Percentiles rank a stretch among this genome's conserved stretches.
phyloP scores from a whole-genome alignment of 2,329 filamentous ascomycete genomes.

The Diaporthe sp. region DNA sequence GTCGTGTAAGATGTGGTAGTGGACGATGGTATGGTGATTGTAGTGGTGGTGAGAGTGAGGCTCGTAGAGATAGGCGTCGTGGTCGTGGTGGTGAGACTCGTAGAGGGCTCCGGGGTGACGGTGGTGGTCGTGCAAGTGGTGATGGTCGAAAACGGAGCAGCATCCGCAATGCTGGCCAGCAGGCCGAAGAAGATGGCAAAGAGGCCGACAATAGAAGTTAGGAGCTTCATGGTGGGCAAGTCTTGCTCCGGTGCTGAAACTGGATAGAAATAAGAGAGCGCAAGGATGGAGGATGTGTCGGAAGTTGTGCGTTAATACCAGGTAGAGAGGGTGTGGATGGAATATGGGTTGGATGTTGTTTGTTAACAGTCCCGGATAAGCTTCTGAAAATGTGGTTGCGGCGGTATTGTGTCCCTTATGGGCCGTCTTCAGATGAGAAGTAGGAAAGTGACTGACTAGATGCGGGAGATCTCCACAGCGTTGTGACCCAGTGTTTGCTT shows the following conservation, averaged over 20 bases:
- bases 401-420: too few relatives aligned
- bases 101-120: neutral
- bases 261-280: neutral
- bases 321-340: neutral
- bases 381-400: neutral
- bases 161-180: neutral
- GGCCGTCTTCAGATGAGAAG: neutral
- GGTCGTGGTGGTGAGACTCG: neutral
- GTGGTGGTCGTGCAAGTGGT: conserved; percentile 17
- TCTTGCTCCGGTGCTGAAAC: neutral
- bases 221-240: neutral
- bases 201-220: neutral
- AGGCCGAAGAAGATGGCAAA: neutral
- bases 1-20: conserved; percentile 15
- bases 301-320: neutral
- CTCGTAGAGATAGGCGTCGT: neutral
- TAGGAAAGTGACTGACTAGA: neutral
- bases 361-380: neutral
- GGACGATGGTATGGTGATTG: neutral
- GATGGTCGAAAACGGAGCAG: neutral
- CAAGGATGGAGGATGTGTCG: neutral
- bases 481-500: neutral
- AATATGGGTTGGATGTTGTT: neutral
- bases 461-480: neutral
- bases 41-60: conserved; percentile 6